These are phyloP conservation scores for Paecilomyces sp. DNA, from an alignment of 2,329 filamentous ascomycete species.

Conservation along the genomic window DNA sequence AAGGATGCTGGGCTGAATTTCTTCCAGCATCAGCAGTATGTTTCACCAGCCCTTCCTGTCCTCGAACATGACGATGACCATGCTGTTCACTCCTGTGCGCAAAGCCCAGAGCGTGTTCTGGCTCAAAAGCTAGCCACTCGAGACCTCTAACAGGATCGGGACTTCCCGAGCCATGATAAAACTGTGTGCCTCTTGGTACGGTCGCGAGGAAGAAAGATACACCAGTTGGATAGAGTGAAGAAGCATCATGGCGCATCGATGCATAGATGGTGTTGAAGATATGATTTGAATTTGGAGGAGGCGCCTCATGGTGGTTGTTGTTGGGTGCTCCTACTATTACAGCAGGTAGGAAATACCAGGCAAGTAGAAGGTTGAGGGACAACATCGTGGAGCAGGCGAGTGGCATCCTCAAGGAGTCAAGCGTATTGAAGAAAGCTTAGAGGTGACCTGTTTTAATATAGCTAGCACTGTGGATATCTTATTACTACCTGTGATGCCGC, in stretches of 20 bases:
- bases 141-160: conserved; percentile 40
- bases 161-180: conserved; percentile 56
- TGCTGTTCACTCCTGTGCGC: conserved; percentile 26
- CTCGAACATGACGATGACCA: neutral
- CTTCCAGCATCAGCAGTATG: too few relatives aligned
- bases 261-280: conserved; percentile 67
- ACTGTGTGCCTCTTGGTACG: conserved; percentile 52
- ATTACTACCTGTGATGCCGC: neutral
- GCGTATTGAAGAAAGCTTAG: neutral
- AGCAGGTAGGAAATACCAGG: neutral
- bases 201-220: conserved; percentile 59
- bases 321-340: neutral
- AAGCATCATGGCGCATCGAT: conserved; percentile 63
- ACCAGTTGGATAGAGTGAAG: conserved; percentile 62
- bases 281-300: conserved; percentile 10
- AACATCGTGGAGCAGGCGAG: neutral
- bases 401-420: neutral
- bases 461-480: too few relatives aligned
- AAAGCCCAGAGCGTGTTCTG: conserved; percentile 61
- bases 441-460: neutral
- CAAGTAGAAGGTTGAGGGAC: neutral
- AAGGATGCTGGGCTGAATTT: neutral
- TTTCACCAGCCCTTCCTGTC: too few relatives aligned
- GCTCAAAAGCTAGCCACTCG: conserved; percentile 67
- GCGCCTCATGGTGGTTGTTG: neutral